Evolutionary conservation across 108 stramenopile genomes (phyloP).

Genomic region (Cyclostephanos tholiformis): DNA sequence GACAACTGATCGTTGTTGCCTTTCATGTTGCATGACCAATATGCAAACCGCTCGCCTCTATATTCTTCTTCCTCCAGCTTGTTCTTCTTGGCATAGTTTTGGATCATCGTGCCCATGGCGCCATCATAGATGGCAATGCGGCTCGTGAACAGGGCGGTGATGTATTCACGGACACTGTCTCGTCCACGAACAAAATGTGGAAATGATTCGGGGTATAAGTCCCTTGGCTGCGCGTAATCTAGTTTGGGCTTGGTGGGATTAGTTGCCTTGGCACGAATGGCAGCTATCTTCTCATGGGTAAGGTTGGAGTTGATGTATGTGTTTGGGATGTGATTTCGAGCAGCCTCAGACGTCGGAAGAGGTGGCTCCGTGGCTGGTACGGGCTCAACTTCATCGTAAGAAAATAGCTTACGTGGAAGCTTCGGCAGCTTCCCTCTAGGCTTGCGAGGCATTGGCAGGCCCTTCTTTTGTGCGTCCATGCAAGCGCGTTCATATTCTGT

Average conservation of each 20-base stretch:
- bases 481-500: constrained; percentile 17
- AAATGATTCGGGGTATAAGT: constrained; percentile 72
- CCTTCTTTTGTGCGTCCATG: constrained; percentile 25
- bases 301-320: constrained; percentile 77
- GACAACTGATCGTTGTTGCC: constrained; percentile 99
- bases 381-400: constrained; percentile 75
- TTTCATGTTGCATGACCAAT: constrained; percentile 92
- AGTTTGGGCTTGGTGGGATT: constrained; percentile 52
- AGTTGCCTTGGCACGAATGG: constrained; percentile 76
- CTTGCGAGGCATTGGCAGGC: constrained; percentile 32
- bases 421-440: constrained; percentile 59
- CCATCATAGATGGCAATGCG: constrained; percentile 96
- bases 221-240: constrained; percentile 71
- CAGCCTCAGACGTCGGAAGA: constrained; percentile 82
- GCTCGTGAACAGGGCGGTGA: constrained; percentile 82
- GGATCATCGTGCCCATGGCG: constrained; percentile 99
- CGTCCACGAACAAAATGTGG: constrained; percentile 93
- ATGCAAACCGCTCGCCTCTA: constrained; percentile 94
- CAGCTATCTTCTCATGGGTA: constrained; percentile 79
- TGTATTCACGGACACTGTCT: constrained; percentile 89
- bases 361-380: constrained; percentile 87
- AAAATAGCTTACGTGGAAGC: constrained; percentile 66
- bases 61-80: constrained; percentile 95
- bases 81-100: constrained; percentile 93
- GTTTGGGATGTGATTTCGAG: constrained; percentile 84